Evolutionary conservation across 495 filamentous ascomycete genomes (phyloP).

Genomic region (Darksidea phi): DNA sequence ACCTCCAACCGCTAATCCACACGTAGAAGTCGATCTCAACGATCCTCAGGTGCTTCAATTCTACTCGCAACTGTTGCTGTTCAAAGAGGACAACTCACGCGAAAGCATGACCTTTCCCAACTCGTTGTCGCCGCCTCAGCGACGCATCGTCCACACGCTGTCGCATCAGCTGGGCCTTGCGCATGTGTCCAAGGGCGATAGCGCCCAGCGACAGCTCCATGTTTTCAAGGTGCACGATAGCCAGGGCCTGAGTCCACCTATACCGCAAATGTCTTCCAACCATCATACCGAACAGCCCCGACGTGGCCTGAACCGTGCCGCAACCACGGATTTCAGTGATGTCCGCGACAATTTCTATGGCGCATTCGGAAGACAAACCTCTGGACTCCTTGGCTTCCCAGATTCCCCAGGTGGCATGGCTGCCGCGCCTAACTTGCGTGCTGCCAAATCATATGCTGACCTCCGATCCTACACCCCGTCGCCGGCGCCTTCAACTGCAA

Average conservation of each 20-base stretch:
- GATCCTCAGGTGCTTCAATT: slow-evolving; percentile 82
- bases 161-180: slow-evolving; percentile 92
- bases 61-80: slow-evolving; percentile 84
- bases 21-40: slow-evolving; percentile 76
- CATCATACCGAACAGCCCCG: slow-evolving; percentile 71
- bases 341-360: slow-evolving; percentile 72
- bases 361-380: slow-evolving; percentile 71
- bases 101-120: slow-evolving; percentile 82
- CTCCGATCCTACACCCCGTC: slow-evolving; percentile 93
- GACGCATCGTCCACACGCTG: slow-evolving; percentile 86
- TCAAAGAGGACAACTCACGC: slow-evolving; percentile 72
- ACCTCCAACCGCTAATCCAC: not conserved
- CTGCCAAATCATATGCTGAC: slow-evolving; percentile 95
- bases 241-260: slow-evolving; percentile 64
- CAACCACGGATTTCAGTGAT: slow-evolving; percentile 97
- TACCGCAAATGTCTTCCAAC: slow-evolving; percentile 57
- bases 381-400: slow-evolving; percentile 75
- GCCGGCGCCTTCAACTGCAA: slow-evolving; percentile 82
- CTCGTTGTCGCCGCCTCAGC: slow-evolving; percentile 74
- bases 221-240: slow-evolving; percentile 67
- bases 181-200: slow-evolving; percentile 83
- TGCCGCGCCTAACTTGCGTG: slow-evolving; percentile 74
- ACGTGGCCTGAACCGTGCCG: slow-evolving; percentile 83
- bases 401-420: slow-evolving; percentile 70
- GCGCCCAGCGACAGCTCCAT: slow-evolving; percentile 81